Conservation (phyloP, 2,329 filamentous ascomycete genomes). For the Sporothrix sp. region DNA sequence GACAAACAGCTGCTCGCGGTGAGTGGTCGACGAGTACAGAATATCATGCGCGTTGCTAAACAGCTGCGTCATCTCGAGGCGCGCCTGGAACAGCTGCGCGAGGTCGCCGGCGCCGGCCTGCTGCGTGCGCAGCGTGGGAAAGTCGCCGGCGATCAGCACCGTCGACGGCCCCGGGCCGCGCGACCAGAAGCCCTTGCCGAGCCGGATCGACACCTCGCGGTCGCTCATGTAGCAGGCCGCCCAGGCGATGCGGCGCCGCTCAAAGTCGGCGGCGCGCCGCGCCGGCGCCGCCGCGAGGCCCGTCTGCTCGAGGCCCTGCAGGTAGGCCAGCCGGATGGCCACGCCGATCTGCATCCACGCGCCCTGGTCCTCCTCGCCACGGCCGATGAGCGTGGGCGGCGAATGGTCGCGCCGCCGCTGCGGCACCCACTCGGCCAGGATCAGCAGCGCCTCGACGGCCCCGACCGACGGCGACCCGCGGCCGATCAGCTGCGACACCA, state of each 20-base stretch:
- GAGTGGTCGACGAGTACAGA: conserved; percentile 60
- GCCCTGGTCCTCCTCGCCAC: conserved; percentile 63
- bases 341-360: conserved; percentile 71
- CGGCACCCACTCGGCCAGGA: conserved; percentile 65
- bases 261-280: conserved; percentile 44
- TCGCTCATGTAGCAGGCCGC: conserved; percentile 55
- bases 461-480: conserved; percentile 59
- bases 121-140: conserved; percentile 53
- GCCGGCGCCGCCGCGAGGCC: conserved; percentile 42
- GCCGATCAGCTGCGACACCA: conserved; percentile 57
- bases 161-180: conserved; percentile 59
- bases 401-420: conserved; percentile 42
- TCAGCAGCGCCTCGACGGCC: conserved; percentile 58
- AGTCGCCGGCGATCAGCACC: conserved; percentile 54
- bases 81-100: conserved; percentile 60
- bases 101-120: conserved; percentile 54
- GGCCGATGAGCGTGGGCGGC: conserved; percentile 41
- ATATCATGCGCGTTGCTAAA: conserved; percentile 68
- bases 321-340: conserved; percentile 59
- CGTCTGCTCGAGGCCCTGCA: conserved; percentile 58
- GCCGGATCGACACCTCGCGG: conserved; percentile 58
- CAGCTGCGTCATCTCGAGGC: conserved; percentile 59
- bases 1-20: conserved; percentile 59
- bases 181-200: conserved; percentile 66
- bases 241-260: conserved; percentile 59